Conservation (phyloP, 305 asterid genomes). For the Fraxinus ornus region DNA sequence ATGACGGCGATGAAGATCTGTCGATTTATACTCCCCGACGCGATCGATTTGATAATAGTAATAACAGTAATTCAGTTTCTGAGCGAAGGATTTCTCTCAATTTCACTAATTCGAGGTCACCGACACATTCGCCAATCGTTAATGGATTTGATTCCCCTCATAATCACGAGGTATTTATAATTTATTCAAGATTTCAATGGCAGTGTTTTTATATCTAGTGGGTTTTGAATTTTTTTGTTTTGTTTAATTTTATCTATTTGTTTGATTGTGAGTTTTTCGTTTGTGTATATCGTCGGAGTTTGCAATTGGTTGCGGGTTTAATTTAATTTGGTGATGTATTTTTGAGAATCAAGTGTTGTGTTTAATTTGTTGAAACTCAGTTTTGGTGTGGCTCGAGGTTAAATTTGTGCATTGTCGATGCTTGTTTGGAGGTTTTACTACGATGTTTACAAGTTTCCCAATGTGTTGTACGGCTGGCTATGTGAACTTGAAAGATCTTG, state of each 20-base stretch:
- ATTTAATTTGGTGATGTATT: background rate
- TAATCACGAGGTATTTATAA: slow-evolving; percentile 47
- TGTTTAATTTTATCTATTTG: background rate
- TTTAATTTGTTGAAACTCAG: background rate
- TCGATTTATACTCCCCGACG: slow-evolving; percentile 51
- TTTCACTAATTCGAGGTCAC: slow-evolving; percentile 48
- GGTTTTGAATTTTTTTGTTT: background rate
- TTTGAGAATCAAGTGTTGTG: background rate
- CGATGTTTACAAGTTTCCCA: background rate
- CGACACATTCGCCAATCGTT: slow-evolving; percentile 55
- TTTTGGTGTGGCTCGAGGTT: background rate
- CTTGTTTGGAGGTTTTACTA: background rate
- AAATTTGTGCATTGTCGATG: background rate
- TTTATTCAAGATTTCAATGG: background rate
- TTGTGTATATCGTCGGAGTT: background rate
- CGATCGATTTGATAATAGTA: slow-evolving; percentile 42
- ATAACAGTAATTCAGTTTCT: slow-evolving; percentile 38
- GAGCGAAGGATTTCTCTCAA: slow-evolving; percentile 62
- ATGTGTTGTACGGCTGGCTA: background rate
- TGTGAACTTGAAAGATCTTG: background rate
- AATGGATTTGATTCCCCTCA: slow-evolving; percentile 67
- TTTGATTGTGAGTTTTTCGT: background rate
- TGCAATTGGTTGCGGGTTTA: background rate
- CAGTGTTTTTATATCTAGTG: slow-evolving; percentile 1
- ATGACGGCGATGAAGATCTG: slow-evolving; percentile 56